Evolutionary conservation across 208 protist species (phyloP).

Genomic region (Angomonas desouzai): DNA sequence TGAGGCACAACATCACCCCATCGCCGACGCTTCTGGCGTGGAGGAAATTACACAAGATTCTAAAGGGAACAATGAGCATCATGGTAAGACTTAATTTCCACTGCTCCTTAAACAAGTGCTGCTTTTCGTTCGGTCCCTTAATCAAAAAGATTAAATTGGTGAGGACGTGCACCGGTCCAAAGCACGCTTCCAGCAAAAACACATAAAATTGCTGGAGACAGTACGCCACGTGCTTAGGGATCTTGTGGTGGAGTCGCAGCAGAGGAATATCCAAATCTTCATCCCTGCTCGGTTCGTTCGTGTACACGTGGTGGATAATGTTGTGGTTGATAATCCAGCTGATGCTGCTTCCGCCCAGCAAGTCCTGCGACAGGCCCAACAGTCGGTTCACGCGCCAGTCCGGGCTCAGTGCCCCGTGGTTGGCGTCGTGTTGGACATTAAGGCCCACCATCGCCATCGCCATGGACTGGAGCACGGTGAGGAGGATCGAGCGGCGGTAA

Average conservation of each 20-base stretch:
- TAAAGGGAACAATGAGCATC: conserved; percentile 54
- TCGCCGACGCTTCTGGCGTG: conserved; percentile 44
- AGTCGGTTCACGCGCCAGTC: conserved; percentile 59
- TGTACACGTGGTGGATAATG: conserved; percentile 77
- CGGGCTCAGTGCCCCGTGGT: conserved; percentile 62
- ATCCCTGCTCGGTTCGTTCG: conserved; percentile 63
- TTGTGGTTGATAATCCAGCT: conserved; percentile 77
- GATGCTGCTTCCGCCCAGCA: conserved; percentile 69
- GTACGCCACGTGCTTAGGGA: conserved; percentile 55
- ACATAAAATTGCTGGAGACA: conserved; percentile 76
- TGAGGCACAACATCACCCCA: conserved; percentile 33
- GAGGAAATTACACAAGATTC: conserved; percentile 47
- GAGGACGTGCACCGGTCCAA: conserved; percentile 64
- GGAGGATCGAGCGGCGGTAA: conserved; percentile 37
- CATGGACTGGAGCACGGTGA: conserved; percentile 67
- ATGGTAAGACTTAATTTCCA: conserved; percentile 54
- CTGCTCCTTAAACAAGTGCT: conserved; percentile 41
- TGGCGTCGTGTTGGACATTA: conserved; percentile 83
- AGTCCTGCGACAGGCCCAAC: conserved; percentile 61
- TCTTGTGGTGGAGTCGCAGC: conserved; percentile 56
- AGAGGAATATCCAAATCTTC: conserved; percentile 70
- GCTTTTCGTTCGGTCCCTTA: conserved; percentile 52
- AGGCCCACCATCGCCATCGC: conserved; percentile 78
- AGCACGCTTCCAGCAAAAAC: conserved; percentile 59
- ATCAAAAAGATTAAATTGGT: conserved; percentile 56